Evolutionary conservation across 345 rosid genomes (phyloP), one percentile per base, ranked within the genome.

Genomic region (Citropsis articulata): DNA sequence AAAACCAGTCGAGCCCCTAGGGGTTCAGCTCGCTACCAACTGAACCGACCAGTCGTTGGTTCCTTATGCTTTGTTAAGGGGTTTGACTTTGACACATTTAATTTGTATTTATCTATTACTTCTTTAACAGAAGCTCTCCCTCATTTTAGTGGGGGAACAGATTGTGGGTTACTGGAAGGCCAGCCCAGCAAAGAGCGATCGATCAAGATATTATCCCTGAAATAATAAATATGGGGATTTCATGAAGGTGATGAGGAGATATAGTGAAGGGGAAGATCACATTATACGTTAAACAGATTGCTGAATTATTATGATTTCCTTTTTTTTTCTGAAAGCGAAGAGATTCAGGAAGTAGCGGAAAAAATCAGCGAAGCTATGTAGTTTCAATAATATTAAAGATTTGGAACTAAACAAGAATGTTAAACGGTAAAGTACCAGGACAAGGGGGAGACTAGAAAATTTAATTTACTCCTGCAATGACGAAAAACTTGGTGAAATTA

Each of bases 321-420:
- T 86, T 84, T 35, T 40, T 35, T 40, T 2, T 66, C 65, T 0
- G 22, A 53, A 22, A 59, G 74, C 76, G 86, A 86, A 45, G 83
- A 82, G 36, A 55, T 59, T 7, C 55, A 18, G 9, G 76, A 55
- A 2, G 69, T 60, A 30, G 75, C 74, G 18, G 78, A 84, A 71
- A 77, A 79, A 71, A 78, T 35, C 84, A 9, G 78, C 77, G 28
- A 69, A 70, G 0, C 75, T 84, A 59, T 84, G 89, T 59, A 84
- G 86, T 45, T 82, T 86, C 62, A 82, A 84, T 76, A 86, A 31
- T 31, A n/a, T 84, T 80, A 82, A 75, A 73, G 79, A 65, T 66
- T 79, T 83, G 65, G 87, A 84, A 65, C 83, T 80, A 45, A 86
- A 78, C 8, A 84, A 79, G 74, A 78, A 68, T 1, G 77, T 14